Conservation (phyloP, 1,284 basidiomycete genomes). For the Irpex sp. region DNA sequence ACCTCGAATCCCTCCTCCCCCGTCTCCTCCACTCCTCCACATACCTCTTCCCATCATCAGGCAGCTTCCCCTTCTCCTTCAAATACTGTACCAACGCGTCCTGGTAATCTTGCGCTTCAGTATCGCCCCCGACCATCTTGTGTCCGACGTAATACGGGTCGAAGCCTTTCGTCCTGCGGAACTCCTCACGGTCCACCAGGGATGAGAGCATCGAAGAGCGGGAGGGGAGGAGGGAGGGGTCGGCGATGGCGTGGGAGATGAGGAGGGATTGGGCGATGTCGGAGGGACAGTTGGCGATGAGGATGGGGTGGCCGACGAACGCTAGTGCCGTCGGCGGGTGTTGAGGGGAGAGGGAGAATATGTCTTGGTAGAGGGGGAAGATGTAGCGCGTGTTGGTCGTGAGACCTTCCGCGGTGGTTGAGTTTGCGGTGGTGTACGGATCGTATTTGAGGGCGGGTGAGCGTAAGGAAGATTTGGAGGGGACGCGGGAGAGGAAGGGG, state of each 20-base stretch:
- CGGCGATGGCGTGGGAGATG: constrained; percentile 37
- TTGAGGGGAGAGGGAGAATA: constrained; percentile 42
- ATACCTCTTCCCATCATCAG: constrained; percentile 36
- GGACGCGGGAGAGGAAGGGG: constrained; percentile 43
- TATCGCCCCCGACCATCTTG: constrained; percentile 31
- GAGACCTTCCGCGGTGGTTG: constrained; percentile 26
- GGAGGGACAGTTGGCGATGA: constrained; percentile 43
- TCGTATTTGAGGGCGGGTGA: constrained; percentile 17
- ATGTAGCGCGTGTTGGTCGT: constrained; percentile 48
- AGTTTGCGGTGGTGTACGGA: constrained; percentile 17
- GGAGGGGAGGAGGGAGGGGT: constrained; percentile 34
- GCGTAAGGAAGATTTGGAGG: constrained; percentile 12
- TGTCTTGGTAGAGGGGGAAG: constrained; percentile 48
- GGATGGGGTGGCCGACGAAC: constrained; percentile 45
- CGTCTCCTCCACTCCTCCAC: constrained; percentile 46
- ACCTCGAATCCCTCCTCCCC: constrained; percentile 23
- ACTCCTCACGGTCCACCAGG: constrained; percentile 36
- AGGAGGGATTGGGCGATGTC: constrained; percentile 47
- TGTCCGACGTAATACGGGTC: constrained; percentile 48
- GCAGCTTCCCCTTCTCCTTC: constrained; percentile 35
- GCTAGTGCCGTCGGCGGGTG: constrained; percentile 43
- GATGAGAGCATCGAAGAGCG: constrained; percentile 35
- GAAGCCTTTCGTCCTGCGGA: constrained; percentile 31
- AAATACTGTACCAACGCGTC: constrained; percentile 40
- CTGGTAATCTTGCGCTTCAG: constrained; percentile 41